Evolutionary conservation across 805 yeast genomes (phyloP).

Genomic region (Starmerella floricola): DNA sequence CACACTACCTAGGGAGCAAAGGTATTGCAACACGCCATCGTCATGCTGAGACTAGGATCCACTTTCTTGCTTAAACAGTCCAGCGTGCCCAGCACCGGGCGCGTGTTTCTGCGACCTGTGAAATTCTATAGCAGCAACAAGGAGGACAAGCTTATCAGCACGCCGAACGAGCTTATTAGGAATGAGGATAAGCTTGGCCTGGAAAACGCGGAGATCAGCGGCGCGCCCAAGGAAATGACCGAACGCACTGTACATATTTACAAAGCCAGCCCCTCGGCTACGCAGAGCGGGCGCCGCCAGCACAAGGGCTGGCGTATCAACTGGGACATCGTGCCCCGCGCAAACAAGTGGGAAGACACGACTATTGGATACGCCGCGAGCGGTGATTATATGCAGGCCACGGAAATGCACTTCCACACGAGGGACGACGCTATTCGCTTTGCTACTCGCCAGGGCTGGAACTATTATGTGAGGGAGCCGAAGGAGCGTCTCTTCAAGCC

Average conservation of each 20-base stretch:
- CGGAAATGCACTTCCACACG: conserved; percentile 58
- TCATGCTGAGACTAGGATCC: conserved; percentile 4
- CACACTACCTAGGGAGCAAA: no score
- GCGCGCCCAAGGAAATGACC: conserved; percentile 59
- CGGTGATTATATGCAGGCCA: conserved; percentile 68
- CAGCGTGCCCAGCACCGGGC: neutral
- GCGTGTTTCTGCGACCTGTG: neutral
- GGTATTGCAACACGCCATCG: no score
- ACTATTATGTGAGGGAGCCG: conserved; percentile 71
- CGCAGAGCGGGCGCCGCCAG: conserved; percentile 50
- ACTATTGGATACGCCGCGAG: conserved; percentile 74
- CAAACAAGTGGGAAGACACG: conserved; percentile 82
- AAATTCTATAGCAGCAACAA: conserved; percentile 5
- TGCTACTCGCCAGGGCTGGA: conserved; percentile 80
- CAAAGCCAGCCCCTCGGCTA: conserved; percentile 67
- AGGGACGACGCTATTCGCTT: conserved; percentile 67
- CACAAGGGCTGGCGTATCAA: conserved; percentile 56
- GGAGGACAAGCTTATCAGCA: conserved; percentile 4
- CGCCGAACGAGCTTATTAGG: conserved; percentile 14
- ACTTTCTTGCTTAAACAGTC: neutral
- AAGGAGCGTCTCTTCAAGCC: conserved; percentile 57
- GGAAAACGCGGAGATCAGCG: conserved; percentile 27
- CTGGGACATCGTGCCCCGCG: conserved; percentile 69
- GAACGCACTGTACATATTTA: conserved; percentile 64
- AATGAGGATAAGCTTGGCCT: conserved; percentile 14